Base-by-base conservation (phyloP, 176 grass and related monocot genomes). In the Oryza australiensis region DNA sequence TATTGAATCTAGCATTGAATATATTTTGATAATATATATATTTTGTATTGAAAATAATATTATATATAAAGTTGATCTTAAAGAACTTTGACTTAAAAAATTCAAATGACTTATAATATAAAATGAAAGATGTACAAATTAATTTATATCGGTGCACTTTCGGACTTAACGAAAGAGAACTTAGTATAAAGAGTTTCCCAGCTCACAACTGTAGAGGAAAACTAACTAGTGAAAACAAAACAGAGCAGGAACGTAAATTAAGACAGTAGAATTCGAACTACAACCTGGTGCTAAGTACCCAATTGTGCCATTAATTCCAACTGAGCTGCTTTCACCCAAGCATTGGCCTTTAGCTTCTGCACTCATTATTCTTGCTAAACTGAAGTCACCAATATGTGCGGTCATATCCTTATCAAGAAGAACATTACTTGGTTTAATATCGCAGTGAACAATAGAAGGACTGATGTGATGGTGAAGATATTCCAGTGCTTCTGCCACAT, bases 351-450 rank as follows among this genome's bases (percentile, higher is more conserved):
- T 3, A 33, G 29, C 20, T 30, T 29, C 49, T 45, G 27, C 68
- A 16, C 34, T 42, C 30, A 41, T 59, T 68, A 83, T 68, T 42
- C 41, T 86, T 60, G 84, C 46, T 13, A 90, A 28, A 7, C 88
- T 73, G 5, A 90, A 90, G 64, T 90, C 88, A 30, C 66, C 41
- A 5, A 90, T 40, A 59, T 78, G 84, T 55, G 83, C 87, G 72
- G n/a, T 65, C 78, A 90, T 78, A 30, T 78, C 55, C 32, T 83
- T 74, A 20, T 78, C 84, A 11, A 90, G 88, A 78, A 90, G 83
- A 68, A 86, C 46, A 3, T 90, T 90, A 55, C 88, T 86, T 24
- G 83, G 83, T 65, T 90, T 90, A 26, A 90, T 72, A 74, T 90
- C 88, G 70, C 88, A 90, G 45, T 90, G 88, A 48, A 83, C 66